phyloP scores from a whole-genome alignment of 2,329 filamentous ascomycete genomes.

The Aspergillus hortae region DNA sequence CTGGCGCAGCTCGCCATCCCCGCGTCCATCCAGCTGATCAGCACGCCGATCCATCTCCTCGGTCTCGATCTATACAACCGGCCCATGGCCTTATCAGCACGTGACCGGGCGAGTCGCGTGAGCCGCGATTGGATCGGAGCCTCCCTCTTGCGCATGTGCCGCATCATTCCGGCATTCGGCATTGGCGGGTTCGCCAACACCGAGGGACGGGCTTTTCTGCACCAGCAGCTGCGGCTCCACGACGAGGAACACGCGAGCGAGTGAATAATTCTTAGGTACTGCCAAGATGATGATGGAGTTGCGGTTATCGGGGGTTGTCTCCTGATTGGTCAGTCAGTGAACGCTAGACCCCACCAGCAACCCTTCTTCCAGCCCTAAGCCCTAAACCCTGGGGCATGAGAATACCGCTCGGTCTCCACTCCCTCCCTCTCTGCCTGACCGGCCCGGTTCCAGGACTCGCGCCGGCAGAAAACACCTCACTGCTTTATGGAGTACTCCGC shows the following conservation, averaged over 20 bases:
- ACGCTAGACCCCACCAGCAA: not conserved
- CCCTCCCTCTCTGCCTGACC: not conserved
- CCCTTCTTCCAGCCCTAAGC: not conserved
- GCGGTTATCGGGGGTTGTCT: not conserved
- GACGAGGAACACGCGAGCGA: conserved; percentile 3
- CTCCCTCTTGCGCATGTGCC: conserved; percentile 68
- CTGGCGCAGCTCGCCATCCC: conserved; percentile 76
- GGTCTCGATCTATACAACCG: conserved; percentile 84
- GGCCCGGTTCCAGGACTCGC: not conserved
- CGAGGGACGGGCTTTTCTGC: conserved; percentile 28
- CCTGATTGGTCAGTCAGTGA: not conserved
- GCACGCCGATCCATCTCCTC: conserved; percentile 77
- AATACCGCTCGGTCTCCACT: not conserved
- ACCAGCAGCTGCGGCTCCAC: conserved; percentile 19
- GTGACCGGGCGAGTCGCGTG: conserved; percentile 60
- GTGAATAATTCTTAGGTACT: not conserved
- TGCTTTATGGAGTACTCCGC: too few relatives aligned
- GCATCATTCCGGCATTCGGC: conserved; percentile 85
- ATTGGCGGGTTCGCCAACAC: conserved; percentile 81
- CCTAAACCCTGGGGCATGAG: not conserved
- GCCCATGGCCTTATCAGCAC: conserved; percentile 41
- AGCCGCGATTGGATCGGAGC: conserved; percentile 72
- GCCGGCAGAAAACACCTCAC: not conserved
- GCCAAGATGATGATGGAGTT: too few relatives aligned
- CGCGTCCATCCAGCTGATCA: conserved; percentile 70